phyloP scores from a whole-genome alignment of 768 basidiomycete species.

The Auricularia cornea region DNA sequence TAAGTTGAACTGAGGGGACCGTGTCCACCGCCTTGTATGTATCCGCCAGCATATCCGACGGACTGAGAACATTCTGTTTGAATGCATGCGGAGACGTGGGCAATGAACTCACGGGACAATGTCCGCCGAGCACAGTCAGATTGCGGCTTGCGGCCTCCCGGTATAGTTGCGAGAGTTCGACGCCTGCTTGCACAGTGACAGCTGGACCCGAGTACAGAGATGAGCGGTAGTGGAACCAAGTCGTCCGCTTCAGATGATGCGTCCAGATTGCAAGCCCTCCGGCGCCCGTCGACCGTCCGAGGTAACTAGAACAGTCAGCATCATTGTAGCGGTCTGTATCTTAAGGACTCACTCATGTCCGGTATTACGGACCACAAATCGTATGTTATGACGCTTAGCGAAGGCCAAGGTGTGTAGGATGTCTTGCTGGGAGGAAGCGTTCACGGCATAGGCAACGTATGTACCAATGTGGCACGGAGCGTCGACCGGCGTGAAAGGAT shows the following conservation, averaged over 20 bases:
- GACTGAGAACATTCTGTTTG: no score
- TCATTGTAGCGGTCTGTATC: no score
- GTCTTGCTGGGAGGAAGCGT: not conserved
- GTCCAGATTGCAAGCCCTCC: not conserved
- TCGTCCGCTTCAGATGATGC: not conserved
- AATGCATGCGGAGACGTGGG: no score
- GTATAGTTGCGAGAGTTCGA: not conserved
- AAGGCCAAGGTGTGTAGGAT: not conserved
- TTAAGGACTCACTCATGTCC: no score
- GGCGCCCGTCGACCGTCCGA: not conserved
- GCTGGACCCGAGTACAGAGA: not conserved
- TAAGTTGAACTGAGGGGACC: not conserved
- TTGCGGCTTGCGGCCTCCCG: no score
- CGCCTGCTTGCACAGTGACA: not conserved
- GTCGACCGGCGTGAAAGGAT: not conserved
- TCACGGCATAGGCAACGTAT: not conserved
- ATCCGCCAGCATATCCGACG: not conserved
- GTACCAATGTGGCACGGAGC: not conserved
- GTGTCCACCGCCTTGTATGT: slow-evolving; percentile 1
- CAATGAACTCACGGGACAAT: no score
- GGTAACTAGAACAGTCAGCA: no score
- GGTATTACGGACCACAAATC: not conserved
- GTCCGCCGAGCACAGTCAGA: no score
- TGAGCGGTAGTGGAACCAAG: not conserved
- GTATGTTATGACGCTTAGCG: not conserved